Conservation (phyloP, 2,329 filamentous ascomycete species). For the Botryotinia convoluta region DNA sequence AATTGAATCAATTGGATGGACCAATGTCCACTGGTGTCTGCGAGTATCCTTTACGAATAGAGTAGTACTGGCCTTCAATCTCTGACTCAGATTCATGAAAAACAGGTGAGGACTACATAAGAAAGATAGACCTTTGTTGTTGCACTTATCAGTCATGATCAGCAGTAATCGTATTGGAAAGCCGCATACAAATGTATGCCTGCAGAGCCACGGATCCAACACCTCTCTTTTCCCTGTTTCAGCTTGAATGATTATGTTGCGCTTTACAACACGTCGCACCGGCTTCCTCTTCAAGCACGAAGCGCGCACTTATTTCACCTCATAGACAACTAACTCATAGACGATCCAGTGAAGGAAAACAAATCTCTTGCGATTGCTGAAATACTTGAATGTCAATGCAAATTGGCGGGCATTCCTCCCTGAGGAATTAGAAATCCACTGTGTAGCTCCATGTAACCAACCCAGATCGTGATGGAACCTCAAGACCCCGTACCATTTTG, state of each 20-base stretch:
- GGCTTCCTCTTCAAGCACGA: background rate
- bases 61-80: background rate
- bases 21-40: background rate
- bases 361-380: conserved; percentile 5
- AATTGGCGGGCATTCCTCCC: background rate
- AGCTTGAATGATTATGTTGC: background rate
- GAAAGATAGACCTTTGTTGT: background rate
- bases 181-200: background rate
- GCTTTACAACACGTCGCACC: background rate
- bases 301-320: background rate
- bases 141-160: background rate
- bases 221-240: background rate
- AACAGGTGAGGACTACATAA: background rate
- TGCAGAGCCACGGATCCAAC: background rate
- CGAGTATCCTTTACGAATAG: background rate
- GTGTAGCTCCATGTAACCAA: background rate
- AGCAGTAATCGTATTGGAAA: background rate
- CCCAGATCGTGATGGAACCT: conserved; percentile 4
- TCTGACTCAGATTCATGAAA: background rate
- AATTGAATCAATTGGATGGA: background rate
- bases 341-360: background rate
- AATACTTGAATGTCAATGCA: background rate
- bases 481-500: background rate
- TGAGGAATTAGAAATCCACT: background rate
- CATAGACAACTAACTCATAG: background rate